Evolutionary conservation across 2,329 filamentous ascomycete genomes (phyloP), one percentile per base, ranked within the genome.

Genomic region (Phaeomoniella chlamydospora): DNA sequence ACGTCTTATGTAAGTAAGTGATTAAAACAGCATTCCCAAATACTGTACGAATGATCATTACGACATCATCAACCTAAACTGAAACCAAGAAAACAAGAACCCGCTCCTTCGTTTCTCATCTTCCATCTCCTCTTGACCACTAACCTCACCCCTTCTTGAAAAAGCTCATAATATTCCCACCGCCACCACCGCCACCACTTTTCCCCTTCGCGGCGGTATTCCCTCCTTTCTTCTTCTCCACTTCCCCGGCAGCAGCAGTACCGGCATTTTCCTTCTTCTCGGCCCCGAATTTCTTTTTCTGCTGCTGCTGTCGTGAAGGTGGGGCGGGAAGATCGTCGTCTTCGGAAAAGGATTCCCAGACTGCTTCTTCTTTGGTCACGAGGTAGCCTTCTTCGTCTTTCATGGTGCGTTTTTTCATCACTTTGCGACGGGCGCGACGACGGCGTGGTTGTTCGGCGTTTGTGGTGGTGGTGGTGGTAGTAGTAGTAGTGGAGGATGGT

Each of bases 341-440:
- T 53, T 94, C 87, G 0, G 85, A 93, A 61, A 92, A 94, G 0
- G 81, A 88, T 55, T 94, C 87, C 87, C 87, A 94, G 0, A 70
- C 79, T 0, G 72, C 61, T 51, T 93, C 85, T 57, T 92, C 82
- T 45, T 79, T 80, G 2, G 86, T 94, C 18, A 94, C 87, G 41
- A 94, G 70, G 55, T 92, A 94, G 4, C 87, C 87, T 44, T 94
- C 80, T 34, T 87, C 84, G 45, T 94, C 87, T 54, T 86, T 79
- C 37, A 80, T 71, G 31, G 80, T 86, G 63, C 80, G 82, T 67
- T 92, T 94, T 60, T 83, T 86, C 73, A 82, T 84, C 5, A 94
- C 73, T 47, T 79, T 74, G 45, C 87, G 72, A 53, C 74, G 78
- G 18, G 84, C 85, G 43, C 86, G 74, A 40, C 82, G 70, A 29